phyloP scores from a whole-genome alignment of 352 stramenopile species.

The Phytophthora europaea region DNA sequence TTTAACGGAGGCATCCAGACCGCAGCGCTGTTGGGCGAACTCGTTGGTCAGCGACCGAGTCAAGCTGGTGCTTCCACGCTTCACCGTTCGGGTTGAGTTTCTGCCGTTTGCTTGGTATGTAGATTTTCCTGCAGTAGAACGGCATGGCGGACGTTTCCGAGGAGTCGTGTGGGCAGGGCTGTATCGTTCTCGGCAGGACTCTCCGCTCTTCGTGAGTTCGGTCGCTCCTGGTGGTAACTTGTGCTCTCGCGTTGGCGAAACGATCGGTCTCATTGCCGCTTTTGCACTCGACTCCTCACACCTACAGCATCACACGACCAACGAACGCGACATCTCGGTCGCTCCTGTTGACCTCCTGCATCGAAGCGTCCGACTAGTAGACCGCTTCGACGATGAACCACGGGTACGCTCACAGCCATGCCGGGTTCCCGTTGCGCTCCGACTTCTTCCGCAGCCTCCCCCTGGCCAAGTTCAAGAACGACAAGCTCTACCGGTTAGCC shows the following conservation, averaged over 20 bases:
- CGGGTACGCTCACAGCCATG: slow-evolving; percentile 21
- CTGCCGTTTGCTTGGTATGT: slow-evolving; percentile 4
- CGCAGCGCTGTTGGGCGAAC: slow-evolving; percentile 19
- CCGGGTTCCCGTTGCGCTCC: slow-evolving; percentile 69
- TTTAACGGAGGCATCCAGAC: slow-evolving; percentile 15
- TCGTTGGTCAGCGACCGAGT: slow-evolving; percentile 8
- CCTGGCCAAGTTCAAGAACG: slow-evolving; percentile 64
- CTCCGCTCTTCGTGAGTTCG: slow-evolving; percentile 12
- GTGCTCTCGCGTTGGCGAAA: slow-evolving; percentile 15
- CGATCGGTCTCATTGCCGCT: slow-evolving; percentile 34
- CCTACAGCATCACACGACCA: slow-evolving; percentile 1
- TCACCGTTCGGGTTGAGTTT: slow-evolving; percentile 22
- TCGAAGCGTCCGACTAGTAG: neutral
- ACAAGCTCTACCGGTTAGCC: slow-evolving; percentile 62
- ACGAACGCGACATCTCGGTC: neutral
- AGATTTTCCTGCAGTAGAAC: slow-evolving; percentile 12
- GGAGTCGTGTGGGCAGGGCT: slow-evolving; percentile 16
- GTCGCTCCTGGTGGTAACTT: slow-evolving; percentile 22
- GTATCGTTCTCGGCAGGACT: slow-evolving; percentile 26
- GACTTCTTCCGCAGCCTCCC: slow-evolving; percentile 81
- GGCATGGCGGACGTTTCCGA: slow-evolving; percentile 24
- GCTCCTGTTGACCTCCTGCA: neutral
- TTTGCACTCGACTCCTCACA: slow-evolving; percentile 35
- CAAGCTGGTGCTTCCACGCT: slow-evolving; percentile 8
- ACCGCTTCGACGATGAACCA: slow-evolving; percentile 33